These are phyloP conservation scores for Linnemannia elongata DNA, from an alignment of 192 early-diverging fungal genomes.

Conservation along the genomic window DNA sequence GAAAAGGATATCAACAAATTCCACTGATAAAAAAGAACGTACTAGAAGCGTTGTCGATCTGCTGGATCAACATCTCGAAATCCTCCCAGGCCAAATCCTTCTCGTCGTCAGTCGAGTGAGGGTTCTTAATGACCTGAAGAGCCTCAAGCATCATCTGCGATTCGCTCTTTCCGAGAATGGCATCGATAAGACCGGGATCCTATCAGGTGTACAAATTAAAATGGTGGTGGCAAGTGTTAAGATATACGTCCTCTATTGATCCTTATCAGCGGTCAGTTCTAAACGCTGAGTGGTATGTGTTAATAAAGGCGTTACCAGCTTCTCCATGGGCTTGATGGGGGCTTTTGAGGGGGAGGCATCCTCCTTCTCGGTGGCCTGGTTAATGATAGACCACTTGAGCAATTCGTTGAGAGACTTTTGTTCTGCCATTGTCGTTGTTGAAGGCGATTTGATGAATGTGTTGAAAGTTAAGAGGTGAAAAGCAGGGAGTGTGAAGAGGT, in stretches of 20 bases:
- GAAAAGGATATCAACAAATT: background rate
- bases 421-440: slow-evolving; percentile 20
- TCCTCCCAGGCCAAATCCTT: slow-evolving; percentile 91
- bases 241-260: background rate
- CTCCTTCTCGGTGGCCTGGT: slow-evolving; percentile 72
- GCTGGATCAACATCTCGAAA: slow-evolving; percentile 80
- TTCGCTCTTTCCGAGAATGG: slow-evolving; percentile 94
- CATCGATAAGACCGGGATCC: slow-evolving; percentile 92
- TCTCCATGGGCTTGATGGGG: slow-evolving; percentile 48
- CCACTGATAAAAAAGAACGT: slow-evolving; percentile 65
- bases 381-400: slow-evolving; percentile 91
- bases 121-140: slow-evolving; percentile 74
- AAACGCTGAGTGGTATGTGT: background rate
- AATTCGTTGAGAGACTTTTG: slow-evolving; percentile 73
- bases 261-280: background rate
- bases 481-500: background rate
- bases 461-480: background rate
- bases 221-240: background rate
- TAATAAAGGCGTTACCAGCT: slow-evolving; percentile 28
- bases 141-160: slow-evolving; percentile 90
- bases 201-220: slow-evolving; percentile 35
- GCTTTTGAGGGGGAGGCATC: slow-evolving; percentile 67
- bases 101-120: slow-evolving; percentile 71
- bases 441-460: background rate
- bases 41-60: slow-evolving; percentile 48